phyloP scores from a whole-genome alignment of 2,329 filamentous ascomycete genomes.

The Scedosporium aurantiacum region DNA sequence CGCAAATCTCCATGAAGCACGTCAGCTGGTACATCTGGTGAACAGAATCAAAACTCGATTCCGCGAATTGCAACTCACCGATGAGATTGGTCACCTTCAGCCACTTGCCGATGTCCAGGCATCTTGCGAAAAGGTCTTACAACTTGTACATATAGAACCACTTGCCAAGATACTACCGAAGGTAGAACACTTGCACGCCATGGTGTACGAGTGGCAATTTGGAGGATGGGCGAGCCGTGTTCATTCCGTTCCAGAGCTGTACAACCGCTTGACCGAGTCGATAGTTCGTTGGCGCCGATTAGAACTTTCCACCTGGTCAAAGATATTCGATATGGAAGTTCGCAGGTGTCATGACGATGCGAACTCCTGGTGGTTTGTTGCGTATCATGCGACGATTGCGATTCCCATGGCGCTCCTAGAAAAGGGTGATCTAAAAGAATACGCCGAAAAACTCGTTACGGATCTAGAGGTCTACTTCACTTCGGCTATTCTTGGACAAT shows the following conservation, averaged over 20 bases:
- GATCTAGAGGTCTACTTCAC: conserved; percentile 72
- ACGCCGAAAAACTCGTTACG: conserved; percentile 59
- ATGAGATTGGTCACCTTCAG: conserved; percentile 62
- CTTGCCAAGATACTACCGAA: conserved; percentile 77
- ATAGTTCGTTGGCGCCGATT: conserved; percentile 84
- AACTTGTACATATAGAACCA: conserved; percentile 69
- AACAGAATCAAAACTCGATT: conserved; percentile 63
- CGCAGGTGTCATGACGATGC: conserved; percentile 67
- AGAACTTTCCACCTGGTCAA: conserved; percentile 85
- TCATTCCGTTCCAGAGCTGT: conserved; percentile 57
- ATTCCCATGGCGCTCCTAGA: conserved; percentile 58
- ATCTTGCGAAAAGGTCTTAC: conserved; percentile 63
- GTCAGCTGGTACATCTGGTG: conserved; percentile 59
- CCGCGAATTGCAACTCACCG: conserved; percentile 52
- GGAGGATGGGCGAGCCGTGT: conserved; percentile 73
- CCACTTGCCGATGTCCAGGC: conserved; percentile 66
- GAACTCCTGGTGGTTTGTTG: conserved; percentile 90
- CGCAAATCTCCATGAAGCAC: conserved; percentile 63
- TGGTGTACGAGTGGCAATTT: conserved; percentile 88
- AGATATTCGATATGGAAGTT: conserved; percentile 74
- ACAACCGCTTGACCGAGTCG: conserved; percentile 67
- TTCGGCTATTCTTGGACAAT: conserved; percentile 73
- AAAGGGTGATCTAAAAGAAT: conserved; percentile 45
- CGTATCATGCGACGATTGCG: conserved; percentile 79
- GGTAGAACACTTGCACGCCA: conserved; percentile 75